Evolutionary conservation across 768 basidiomycete species (phyloP), one percentile per base, ranked within the genome.

Genomic region (Leccinellum albellum): DNA sequence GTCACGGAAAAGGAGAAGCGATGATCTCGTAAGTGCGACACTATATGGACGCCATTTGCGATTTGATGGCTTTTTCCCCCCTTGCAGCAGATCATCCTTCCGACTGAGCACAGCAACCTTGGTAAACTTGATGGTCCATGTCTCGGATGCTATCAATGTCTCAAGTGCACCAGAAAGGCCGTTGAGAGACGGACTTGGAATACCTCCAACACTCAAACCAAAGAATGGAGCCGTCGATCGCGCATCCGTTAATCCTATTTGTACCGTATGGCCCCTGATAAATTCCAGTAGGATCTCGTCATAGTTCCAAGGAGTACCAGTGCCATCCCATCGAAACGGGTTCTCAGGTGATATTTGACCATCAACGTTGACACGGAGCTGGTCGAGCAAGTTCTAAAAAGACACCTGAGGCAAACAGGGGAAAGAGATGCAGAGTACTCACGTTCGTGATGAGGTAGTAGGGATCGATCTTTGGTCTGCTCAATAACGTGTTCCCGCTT

Each of bases 41-140:
- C 84, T 87, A 81, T 87, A 95, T 12, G 83, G 74, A 64, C 81
- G 87, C 97, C 97, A 98, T 74, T 94, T 98, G 50, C 92, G 81
- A 65, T 81, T 87, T 47, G 76, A 74, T 1, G 86, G 76, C 64
- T 86, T 92, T 73, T 82, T 91, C 13, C 92, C 90, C 4, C 88
- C 85, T 61, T 90, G 89, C 7, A 82, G 60, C 1, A 83, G 66
- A 61, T 94, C 94, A 56, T 89, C 88, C 73, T 94, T 97, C 56
- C 94, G 81, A 58, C 82, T 83, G 55, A 99, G 78, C 26, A 89
- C 65, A 4, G 94, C 94, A 9, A 88, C 80, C 72, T 94, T 96
- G 6, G 86, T 86, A 23, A 97, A 76, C 65, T 83, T 89, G 52
- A 98, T 69, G 5, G 74, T 73, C 69, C 76, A 78, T 8, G 71